phyloP scores from a whole-genome alignment of 1,139 yeast species.

The Martiniozyma asiatica region DNA sequence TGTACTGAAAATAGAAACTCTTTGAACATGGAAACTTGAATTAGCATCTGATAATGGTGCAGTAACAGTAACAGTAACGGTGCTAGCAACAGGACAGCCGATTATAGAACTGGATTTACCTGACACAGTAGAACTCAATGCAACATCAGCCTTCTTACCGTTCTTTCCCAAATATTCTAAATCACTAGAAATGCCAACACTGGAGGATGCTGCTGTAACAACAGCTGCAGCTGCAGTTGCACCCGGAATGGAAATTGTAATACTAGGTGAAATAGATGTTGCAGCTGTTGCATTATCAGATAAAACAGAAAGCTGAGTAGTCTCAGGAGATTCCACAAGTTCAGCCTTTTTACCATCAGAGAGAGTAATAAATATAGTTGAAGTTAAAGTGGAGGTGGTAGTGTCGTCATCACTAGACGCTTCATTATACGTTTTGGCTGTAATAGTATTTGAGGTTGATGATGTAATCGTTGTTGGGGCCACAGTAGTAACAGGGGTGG shows the following conservation, averaged over 20 bases:
- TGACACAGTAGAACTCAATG: too few species aligned
- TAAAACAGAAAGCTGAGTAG: neutral
- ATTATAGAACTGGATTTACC: conserved; percentile 5
- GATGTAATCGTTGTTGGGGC: too few species aligned
- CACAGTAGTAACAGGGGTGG: too few species aligned
- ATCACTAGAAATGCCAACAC: too few species aligned
- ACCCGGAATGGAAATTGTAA: too few species aligned
- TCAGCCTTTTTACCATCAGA: neutral
- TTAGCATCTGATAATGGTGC: conserved; percentile 7
- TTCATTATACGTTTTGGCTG: conserved; percentile 4
- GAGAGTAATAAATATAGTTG: conserved; percentile 1
- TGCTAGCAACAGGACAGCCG: conserved; percentile 9
- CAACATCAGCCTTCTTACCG: too few species aligned
- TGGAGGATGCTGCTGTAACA: conserved; percentile 1
- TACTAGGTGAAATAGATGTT: too few species aligned
- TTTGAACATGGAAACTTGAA: conserved; percentile 1
- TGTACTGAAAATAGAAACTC: conserved; percentile 8
- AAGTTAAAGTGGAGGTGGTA: conserved; percentile 1
- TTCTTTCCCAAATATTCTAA: too few species aligned
- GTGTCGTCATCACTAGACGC: conserved; percentile 1
- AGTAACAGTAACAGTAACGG: conserved; percentile 16
- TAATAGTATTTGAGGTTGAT: conserved; percentile 4
- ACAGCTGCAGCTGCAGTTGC: conserved; percentile 6
- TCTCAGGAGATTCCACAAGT: neutral
- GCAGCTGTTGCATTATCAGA: neutral